Evolutionary conservation across 2,329 filamentous ascomycete genomes (phyloP).

Genomic region (Apiospora sp.): DNA sequence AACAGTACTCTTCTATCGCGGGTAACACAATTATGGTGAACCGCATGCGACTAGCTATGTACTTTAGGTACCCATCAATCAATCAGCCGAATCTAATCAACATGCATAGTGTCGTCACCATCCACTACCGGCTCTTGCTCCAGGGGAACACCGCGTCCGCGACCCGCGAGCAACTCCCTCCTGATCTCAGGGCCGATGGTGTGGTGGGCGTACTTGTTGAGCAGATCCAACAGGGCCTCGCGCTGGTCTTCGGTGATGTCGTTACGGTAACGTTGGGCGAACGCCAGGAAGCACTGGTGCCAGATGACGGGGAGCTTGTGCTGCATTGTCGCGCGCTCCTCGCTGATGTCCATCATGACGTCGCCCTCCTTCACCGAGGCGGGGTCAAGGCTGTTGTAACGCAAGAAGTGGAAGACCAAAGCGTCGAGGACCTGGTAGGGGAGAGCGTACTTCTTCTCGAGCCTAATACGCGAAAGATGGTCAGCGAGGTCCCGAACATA

Average conservation of each 20-base stretch:
- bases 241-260: slow-evolving; percentile 96
- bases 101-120: slow-evolving; percentile 92
- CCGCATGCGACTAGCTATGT: slow-evolving; percentile 24
- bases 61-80: slow-evolving; percentile 25
- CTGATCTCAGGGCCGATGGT: slow-evolving; percentile 91
- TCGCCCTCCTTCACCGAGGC: slow-evolving; percentile 62
- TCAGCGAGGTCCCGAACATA: background rate
- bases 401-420: slow-evolving; percentile 94
- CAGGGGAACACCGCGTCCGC: slow-evolving; percentile 79
- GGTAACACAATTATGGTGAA: background rate
- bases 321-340: slow-evolving; percentile 57
- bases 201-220: slow-evolving; percentile 84
- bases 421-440: slow-evolving; percentile 95
- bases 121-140: slow-evolving; percentile 66
- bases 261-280: slow-evolving; percentile 93
- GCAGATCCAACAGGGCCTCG: slow-evolving; percentile 86
- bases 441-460: slow-evolving; percentile 97
- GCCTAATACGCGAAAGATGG: background rate
- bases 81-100: slow-evolving; percentile 57
- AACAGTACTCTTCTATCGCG: background rate
- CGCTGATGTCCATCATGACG: slow-evolving; percentile 62
- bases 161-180: slow-evolving; percentile 85
- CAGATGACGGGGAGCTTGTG: slow-evolving; percentile 88
- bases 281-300: slow-evolving; percentile 92
- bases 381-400: slow-evolving; percentile 78